Evolutionary conservation across 2,329 filamentous ascomycete genomes (phyloP), one percentile per base, ranked within the genome.

Genomic region (Clarireedia homoeocarpa): DNA sequence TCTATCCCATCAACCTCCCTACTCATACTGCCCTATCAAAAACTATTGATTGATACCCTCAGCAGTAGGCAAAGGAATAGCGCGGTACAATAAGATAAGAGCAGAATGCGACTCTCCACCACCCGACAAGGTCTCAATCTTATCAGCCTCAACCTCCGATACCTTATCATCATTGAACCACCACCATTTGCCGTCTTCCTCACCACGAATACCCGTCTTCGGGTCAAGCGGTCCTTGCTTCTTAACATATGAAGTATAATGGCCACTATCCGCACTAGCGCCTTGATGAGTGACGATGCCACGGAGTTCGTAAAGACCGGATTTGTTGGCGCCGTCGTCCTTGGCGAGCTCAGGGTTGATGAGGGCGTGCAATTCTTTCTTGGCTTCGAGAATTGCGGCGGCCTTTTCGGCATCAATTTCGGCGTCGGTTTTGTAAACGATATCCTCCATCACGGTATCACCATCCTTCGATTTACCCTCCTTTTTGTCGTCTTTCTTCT

Each of bases 151-250:
- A 27, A 99, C 94, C 75, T 99, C 94, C 14, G 87, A 84, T 36
- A 99, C 94, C 75, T 91, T 95, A 70, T 99, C 92, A 67, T 99
- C 94, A 72, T 99, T 97, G 80, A 99, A 99, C 92, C 94, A 99
- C 92, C 94, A 99, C 94, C 94, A 99, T 67, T 91, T 96, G 64
- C 89, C 91, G 68, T 95, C 90, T 69, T 95, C 90, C 67, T 88
- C 84, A 53, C 82, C 83, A 66, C 83, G 77, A 75, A 90, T 89
- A 63, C 89, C 90, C 20, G 86, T 89, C 67, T 84, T 83, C 15
- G 85, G 78, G 64, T 95, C 88, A 57, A 89, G 74, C 9, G 77
- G 74, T 0, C 82, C 85, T 59, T 86, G 79, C 80, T 99, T 96
- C 80, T 97, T 99, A 64, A 99, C 89, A 70, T 96, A 99, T 0